Conservation (phyloP, 371 early-diverging fungal genomes). For the Zopfochytrium polystomum region DNA sequence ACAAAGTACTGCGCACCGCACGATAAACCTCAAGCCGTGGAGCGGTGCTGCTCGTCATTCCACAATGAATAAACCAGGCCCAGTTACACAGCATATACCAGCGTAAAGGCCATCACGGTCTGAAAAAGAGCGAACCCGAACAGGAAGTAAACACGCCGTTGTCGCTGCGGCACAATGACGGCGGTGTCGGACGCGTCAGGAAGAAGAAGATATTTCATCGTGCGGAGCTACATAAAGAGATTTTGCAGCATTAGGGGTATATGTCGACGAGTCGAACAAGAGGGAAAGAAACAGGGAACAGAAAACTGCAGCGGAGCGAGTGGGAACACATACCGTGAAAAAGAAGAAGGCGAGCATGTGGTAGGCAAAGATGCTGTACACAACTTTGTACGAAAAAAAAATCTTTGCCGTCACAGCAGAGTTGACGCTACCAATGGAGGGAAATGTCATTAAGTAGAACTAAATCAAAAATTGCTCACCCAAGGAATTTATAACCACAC, state of each 20-base stretch:
- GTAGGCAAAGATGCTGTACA: conserved; percentile 69
- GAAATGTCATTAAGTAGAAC: not conserved
- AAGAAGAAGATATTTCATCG: conserved; percentile 82
- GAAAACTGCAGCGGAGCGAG: conserved; percentile 21
- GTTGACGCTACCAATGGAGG: conserved; percentile 6
- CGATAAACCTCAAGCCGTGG: too few species aligned
- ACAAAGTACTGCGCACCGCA: too few species aligned
- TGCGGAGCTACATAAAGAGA: conserved; percentile 55
- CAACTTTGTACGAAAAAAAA: conserved; percentile 11
- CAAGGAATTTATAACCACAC: conserved; percentile 96
- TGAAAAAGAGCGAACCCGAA: too few species aligned
- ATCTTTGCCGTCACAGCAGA: conserved; percentile 8
- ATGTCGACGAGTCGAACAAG: not conserved
- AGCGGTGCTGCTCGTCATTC: too few species aligned
- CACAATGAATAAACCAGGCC: too few species aligned
- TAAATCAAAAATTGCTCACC: conserved; percentile 57
- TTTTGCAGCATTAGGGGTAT: not conserved
- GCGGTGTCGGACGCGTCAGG: conserved; percentile 77
- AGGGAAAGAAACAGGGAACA: conserved; percentile 29
- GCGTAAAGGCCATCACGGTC: too few species aligned
- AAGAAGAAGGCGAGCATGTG: conserved; percentile 78
- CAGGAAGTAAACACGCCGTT: conserved; percentile 83
- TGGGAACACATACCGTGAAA: conserved; percentile 67
- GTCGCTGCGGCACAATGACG: conserved; percentile 66
- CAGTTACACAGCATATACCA: too few species aligned